These are phyloP conservation scores for Polyporus tsugae DNA, from an alignment of 1,284 basidiomycete genomes.

Conservation along the genomic window DNA sequence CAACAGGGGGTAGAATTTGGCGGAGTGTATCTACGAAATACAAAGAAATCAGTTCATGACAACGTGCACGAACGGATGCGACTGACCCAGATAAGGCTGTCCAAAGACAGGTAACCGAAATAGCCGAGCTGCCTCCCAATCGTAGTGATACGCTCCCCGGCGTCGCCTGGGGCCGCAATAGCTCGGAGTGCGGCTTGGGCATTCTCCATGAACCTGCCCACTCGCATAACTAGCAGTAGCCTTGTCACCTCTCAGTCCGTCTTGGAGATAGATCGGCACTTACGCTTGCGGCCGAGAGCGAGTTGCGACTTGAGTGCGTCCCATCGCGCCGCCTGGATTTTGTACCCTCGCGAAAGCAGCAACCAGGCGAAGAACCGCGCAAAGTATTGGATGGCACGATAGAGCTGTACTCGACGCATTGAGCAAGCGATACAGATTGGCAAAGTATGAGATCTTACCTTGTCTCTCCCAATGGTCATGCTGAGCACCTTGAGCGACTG, in stretches of 20 bases:
- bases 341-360: conserved; percentile 68
- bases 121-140: conserved; percentile 91
- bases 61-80: background rate
- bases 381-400: conserved; percentile 93
- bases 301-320: conserved; percentile 84
- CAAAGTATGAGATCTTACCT: conserved; percentile 55
- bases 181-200: conserved; percentile 91
- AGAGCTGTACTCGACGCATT: conserved; percentile 60
- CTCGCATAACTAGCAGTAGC: conserved; percentile 75
- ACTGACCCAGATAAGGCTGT: conserved; percentile 86
- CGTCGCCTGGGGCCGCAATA: conserved; percentile 62
- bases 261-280: conserved; percentile 39
- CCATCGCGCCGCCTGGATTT: conserved; percentile 75
- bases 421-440: conserved; percentile 10
- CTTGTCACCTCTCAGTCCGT: background rate
- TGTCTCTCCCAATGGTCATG: conserved; percentile 90
- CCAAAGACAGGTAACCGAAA: conserved; percentile 88
- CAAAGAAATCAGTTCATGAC: background rate
- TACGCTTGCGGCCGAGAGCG: conserved; percentile 82
- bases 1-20: conserved; percentile 74
- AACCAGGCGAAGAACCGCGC: conserved; percentile 92
- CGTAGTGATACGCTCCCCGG: conserved; percentile 82
- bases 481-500: conserved; percentile 80
- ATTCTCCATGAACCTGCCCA: conserved; percentile 96
- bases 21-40: conserved; percentile 57